Percentiles rank a stretch among this genome's conserved stretches.
phyloP scores from a whole-genome alignment of 306 rosid species.

The Morella rubra region DNA sequence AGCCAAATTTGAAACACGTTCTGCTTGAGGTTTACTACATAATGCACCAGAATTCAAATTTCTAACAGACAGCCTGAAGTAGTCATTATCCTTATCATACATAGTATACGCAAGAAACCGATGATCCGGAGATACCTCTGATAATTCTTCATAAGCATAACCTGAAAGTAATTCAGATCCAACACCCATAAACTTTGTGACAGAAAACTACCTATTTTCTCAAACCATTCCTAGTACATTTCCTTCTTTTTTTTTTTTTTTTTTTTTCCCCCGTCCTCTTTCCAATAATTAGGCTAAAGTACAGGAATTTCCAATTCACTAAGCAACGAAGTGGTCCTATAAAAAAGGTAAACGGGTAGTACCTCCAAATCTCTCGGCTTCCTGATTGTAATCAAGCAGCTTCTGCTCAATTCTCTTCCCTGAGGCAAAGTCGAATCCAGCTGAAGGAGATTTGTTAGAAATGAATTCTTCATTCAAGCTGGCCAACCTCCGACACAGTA shows the following conservation, averaged over 20 bases:
- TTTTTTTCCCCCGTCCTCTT: too few relatives aligned
- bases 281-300: neutral
- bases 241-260: neutral
- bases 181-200: slow-evolving; percentile 5
- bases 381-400: slow-evolving; percentile 78
- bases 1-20: slow-evolving; percentile 77
- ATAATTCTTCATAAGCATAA: slow-evolving; percentile 86
- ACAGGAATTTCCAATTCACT: neutral
- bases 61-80: slow-evolving; percentile 74
- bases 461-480: slow-evolving; percentile 76
- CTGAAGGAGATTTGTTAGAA: slow-evolving; percentile 72
- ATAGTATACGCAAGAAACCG: slow-evolving; percentile 84
- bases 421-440: slow-evolving; percentile 82
- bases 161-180: slow-evolving; percentile 43
- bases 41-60: slow-evolving; percentile 89
- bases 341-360: neutral
- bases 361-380: slow-evolving; percentile 94
- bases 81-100: slow-evolving; percentile 88
- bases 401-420: slow-evolving; percentile 93
- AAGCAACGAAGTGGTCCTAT: neutral
- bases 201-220: slow-evolving; percentile 4
- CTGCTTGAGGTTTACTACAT: slow-evolving; percentile 86
- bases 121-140: slow-evolving; percentile 84
- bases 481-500: slow-evolving; percentile 74
- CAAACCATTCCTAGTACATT: neutral